Evolutionary conservation across 208 protist species (phyloP).

Genomic region (Angomonas desouzai): DNA sequence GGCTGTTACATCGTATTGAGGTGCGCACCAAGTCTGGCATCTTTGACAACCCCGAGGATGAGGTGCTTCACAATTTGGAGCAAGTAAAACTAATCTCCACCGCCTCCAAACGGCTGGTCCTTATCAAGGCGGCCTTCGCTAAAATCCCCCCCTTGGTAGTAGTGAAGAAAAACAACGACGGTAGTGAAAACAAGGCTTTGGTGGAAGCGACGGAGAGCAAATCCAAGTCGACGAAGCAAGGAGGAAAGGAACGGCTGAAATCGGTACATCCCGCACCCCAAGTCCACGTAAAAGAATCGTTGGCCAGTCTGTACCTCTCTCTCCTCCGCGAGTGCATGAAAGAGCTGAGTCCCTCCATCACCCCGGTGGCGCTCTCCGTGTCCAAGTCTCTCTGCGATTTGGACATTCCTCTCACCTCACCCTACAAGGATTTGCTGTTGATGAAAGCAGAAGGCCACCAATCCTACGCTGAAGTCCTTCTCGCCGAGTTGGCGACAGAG

Average conservation of each 20-base stretch:
- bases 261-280: no score
- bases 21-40: constrained; percentile 22
- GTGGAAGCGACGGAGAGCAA: neutral
- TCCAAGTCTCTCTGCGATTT: constrained; percentile 46
- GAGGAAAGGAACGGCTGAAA: neutral
- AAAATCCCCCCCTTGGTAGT: constrained; percentile 35
- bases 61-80: constrained; percentile 44
- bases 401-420: constrained; percentile 12
- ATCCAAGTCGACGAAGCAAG: neutral
- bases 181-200: neutral
- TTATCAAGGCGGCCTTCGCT: constrained; percentile 42
- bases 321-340: constrained; percentile 59
- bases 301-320: constrained; percentile 57
- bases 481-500: constrained; percentile 16
- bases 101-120: constrained; percentile 29
- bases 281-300: constrained; percentile 21
- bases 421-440: constrained; percentile 28
- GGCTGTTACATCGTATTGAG: constrained; percentile 34
- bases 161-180: neutral
- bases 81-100: constrained; percentile 38
- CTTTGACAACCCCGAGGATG: constrained; percentile 29
- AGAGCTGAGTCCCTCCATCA: constrained; percentile 39
- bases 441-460: constrained; percentile 50
- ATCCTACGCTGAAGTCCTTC: constrained; percentile 29
- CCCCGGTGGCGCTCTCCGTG: constrained; percentile 48